Evolutionary conservation across 768 basidiomycete genomes (phyloP).

Genomic region (Suillus ampliporus): DNA sequence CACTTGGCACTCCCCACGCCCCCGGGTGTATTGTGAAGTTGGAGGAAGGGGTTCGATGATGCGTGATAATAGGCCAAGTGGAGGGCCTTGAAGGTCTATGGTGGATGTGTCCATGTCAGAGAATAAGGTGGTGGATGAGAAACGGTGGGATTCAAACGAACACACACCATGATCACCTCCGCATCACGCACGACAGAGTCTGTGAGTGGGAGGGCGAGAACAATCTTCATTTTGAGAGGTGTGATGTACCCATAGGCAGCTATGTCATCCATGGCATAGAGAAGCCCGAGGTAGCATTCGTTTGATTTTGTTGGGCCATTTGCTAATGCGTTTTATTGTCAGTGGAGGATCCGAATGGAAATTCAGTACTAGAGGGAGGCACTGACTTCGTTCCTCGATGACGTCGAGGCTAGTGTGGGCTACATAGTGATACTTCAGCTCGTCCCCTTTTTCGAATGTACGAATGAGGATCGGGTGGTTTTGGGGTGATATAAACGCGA

Average conservation of each 20-base stretch:
- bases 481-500: slow-evolving; percentile 84
- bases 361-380: slow-evolving; percentile 13
- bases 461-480: slow-evolving; percentile 82
- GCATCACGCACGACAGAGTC: slow-evolving; percentile 83
- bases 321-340: slow-evolving; percentile 18
- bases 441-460: slow-evolving; percentile 64
- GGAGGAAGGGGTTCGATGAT: slow-evolving; percentile 87
- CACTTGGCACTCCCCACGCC: slow-evolving; percentile 68
- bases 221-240: slow-evolving; percentile 86
- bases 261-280: slow-evolving; percentile 92
- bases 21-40: slow-evolving; percentile 57
- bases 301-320: slow-evolving; percentile 58
- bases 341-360: neutral
- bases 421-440: slow-evolving; percentile 88
- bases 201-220: slow-evolving; percentile 77
- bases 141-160: neutral
- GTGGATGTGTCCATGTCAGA: neutral
- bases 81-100: slow-evolving; percentile 84
- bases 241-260: slow-evolving; percentile 93
- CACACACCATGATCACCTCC: slow-evolving; percentile 75
- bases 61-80: slow-evolving; percentile 88
- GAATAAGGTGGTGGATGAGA: neutral
- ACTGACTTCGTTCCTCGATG: slow-evolving; percentile 88
- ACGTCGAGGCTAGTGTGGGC: slow-evolving; percentile 91
- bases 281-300: slow-evolving; percentile 84